Evolutionary conservation across 495 filamentous ascomycete species (phyloP), one percentile per base, ranked within the genome.

Genomic region (Podospora pseudocomata): DNA sequence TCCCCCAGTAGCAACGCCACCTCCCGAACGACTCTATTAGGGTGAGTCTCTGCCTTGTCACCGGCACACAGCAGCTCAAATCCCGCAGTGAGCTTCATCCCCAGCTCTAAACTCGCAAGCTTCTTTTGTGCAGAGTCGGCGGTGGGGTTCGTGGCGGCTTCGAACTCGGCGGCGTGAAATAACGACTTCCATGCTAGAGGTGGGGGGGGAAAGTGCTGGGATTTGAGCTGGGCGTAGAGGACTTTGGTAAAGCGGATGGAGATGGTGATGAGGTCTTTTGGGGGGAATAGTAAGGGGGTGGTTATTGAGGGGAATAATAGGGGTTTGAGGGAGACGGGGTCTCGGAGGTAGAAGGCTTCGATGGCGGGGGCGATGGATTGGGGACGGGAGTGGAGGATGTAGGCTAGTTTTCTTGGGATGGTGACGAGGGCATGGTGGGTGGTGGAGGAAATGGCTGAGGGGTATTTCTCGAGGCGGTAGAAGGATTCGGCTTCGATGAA

Each of bases 261-360:
- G 27, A 94, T 83, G 0, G 87, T 90, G 23, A 97, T 91, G 44
- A 93, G 84, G 73, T 98, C 95, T 55, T 81, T 77, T 0, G 93
- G 92, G 4, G 87, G 85, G 73, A 99, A 96, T 23, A 77, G 59
- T 15, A 83, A 64, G 4, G 73, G 63, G 27, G 23, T 64, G 69
- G 57, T 3, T 4, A 63, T 20, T 13, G 77, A 68, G 32, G 83
- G 79, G 2, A 83, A 77, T 67, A 88, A 80, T 1, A 98, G 81
- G 1, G 89, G 86, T 23, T 88, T 89, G 61, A 97, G 78, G 4
- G 89, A 84, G 65, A 92, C 86, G 1, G 95, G 91, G 74, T 98
- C 93, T 56, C 96, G 88, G 61, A 97, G 83, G 77, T 98, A 98
- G 76, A 98, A 98, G 2, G 92, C 89, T 76, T 99, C 95, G 3